Conservation (phyloP, 139 green algal species). For the Ettlia oleoabundans region DNA sequence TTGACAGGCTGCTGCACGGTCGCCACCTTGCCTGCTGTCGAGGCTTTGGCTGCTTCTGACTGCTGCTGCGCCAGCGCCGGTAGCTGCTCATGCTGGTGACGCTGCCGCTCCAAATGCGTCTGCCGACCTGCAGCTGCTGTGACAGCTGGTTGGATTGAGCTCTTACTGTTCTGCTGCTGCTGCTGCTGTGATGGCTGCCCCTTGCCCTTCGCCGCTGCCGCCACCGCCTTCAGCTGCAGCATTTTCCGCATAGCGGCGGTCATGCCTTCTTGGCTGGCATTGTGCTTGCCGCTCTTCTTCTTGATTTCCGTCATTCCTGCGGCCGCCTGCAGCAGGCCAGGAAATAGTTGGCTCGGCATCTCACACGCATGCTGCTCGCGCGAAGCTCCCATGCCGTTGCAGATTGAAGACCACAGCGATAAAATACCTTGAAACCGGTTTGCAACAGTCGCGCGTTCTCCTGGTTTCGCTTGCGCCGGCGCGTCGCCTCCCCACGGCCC, state of each 20-base stretch:
- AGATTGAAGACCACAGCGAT: no score
- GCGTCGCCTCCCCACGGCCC: no score
- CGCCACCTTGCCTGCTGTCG: not conserved
- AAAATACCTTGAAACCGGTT: no score
- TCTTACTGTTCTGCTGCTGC: not conserved
- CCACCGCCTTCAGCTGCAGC: slow-evolving; percentile 25
- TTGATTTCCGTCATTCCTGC: no score
- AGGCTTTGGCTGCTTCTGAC: not conserved
- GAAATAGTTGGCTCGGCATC: no score
- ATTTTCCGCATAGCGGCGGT: slow-evolving; percentile 8
- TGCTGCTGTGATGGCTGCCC: not conserved
- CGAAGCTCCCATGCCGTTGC: no score
- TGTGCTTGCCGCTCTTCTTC: no score
- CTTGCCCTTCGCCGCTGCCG: not conserved
- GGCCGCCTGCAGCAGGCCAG: no score
- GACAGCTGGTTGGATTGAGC: not conserved
- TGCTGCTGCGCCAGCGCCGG: not conserved
- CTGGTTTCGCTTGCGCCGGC: no score
- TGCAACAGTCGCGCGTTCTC: no score
- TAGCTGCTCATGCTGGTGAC: not conserved
- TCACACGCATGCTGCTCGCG: no score
- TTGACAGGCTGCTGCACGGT: not conserved
- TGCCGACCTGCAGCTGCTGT: not conserved
- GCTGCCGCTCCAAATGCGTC: not conserved
- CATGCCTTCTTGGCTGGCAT: not conserved